Conservation (phyloP, 148 eudicot species). For the Bassia scoparia region DNA sequence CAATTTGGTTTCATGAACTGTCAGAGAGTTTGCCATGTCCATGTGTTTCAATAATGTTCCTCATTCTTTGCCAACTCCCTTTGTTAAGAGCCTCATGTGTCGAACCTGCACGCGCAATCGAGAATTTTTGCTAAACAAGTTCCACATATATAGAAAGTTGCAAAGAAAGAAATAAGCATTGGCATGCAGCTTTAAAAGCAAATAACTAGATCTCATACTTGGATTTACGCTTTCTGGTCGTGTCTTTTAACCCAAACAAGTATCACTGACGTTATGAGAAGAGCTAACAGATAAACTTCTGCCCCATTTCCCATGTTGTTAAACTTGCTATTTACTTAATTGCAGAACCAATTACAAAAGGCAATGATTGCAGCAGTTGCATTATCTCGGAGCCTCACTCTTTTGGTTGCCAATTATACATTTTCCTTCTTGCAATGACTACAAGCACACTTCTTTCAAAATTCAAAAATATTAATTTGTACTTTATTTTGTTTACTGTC, state of each 20-base stretch:
- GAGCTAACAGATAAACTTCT: neutral
- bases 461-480: too few relatives aligned
- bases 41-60: constrained; percentile 75
- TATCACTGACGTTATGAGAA: neutral
- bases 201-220: too few relatives aligned
- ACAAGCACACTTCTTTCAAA: too few relatives aligned
- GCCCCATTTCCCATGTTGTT: too few relatives aligned
- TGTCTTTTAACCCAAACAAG: neutral
- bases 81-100: constrained; percentile 87
- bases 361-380: neutral
- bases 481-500: too few relatives aligned
- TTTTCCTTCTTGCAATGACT: too few relatives aligned
- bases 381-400: neutral
- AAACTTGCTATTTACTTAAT: neutral
- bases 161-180: neutral
- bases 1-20: constrained; percentile 89
- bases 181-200: constrained; percentile 2
- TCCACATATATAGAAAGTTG: neutral
- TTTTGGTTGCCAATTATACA: neutral
- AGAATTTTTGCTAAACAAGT: constrained; percentile 8
- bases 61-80: constrained; percentile 88
- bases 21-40: constrained; percentile 54
- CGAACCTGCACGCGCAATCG: constrained; percentile 63
- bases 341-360: neutral
- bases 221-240: neutral